Evolutionary conservation across 257 asterid genomes (phyloP).

Genomic region (Solanum stenotomum): DNA sequence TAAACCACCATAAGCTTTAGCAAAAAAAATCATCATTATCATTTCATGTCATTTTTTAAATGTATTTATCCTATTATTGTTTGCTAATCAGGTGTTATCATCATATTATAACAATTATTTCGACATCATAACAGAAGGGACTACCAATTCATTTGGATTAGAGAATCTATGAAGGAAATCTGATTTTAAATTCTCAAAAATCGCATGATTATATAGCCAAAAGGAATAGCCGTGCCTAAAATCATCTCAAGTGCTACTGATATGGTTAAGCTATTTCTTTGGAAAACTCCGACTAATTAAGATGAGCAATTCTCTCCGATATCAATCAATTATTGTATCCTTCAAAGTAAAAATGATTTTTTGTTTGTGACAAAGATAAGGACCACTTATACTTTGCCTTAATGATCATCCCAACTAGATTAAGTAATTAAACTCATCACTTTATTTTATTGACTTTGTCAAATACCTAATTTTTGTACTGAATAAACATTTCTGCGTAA

Average conservation of each 20-base stretch:
- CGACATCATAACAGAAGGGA: not conserved
- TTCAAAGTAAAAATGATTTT: not conserved
- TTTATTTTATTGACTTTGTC: not conserved
- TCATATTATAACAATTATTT: not conserved
- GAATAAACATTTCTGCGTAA: not conserved
- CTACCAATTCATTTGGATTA: too few relatives aligned
- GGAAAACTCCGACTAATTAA: fast-evolving
- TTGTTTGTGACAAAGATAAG: not conserved
- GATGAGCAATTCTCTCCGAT: too few relatives aligned
- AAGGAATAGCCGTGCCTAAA: too few relatives aligned
- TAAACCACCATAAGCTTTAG: not conserved
- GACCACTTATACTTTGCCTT: not conserved
- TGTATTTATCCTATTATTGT: not conserved
- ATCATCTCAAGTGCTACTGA: too few relatives aligned
- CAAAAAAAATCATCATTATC: not conserved
- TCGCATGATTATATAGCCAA: too few relatives aligned
- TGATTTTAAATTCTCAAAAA: too few relatives aligned
- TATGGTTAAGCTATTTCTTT: too few relatives aligned
- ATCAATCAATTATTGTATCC: not conserved
- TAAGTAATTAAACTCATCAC: not conserved
- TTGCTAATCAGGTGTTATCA: not conserved
- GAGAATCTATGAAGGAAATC: too few relatives aligned
- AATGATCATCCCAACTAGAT: not conserved
- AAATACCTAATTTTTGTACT: not conserved
- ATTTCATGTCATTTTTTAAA: not conserved